Evolutionary conservation across 1,139 yeast species (phyloP), one percentile per base, ranked within the genome.

Genomic region (Geotrichum europaeum): DNA sequence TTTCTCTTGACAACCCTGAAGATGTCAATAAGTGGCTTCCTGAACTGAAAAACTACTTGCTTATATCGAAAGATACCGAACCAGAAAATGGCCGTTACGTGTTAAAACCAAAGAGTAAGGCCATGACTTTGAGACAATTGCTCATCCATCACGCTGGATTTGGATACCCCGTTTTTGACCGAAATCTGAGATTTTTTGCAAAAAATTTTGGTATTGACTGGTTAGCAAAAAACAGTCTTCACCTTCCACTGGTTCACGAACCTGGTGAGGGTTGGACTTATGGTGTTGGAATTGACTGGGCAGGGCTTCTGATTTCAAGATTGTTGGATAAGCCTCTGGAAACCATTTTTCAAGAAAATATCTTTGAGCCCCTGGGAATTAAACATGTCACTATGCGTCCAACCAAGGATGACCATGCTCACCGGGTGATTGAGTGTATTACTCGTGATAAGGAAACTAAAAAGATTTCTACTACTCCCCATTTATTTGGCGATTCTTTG

Each of bases 231-330:
- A 60, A 73, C 61, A 66, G 67, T 54, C 52, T 30, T 50, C 54
- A 43, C 60, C 71, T 70, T 59, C 85, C 85, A 0, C 73, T 83
- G 58, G 62, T 78, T 2, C 76, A 74, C 60, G 85, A 83, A 65
- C 87, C 87, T 0, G 86, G 86, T 1, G 69, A 81, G 0, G 65
- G 70, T 7, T 83, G 82, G 79, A 67, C 69, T 57, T 83, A 83
- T 68, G 86, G 87, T 15, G 75, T 76, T 57, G 75, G 78, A 57
- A 72, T 76, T 43, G 87, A 83, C 65, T 81, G 85, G 83, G 78
- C 80, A 2, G 85, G 86, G 1, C 70, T 75, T 34, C 73, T 81
- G 0, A 70, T 83, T 28, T 76, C 56, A 18, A 24, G 60, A 15
- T 49, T 52, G 3, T 30, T 43, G 30, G 18, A 49, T 7, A 34